Base-by-base conservation (phyloP, 2,329 filamentous ascomycete genomes). In the Aspergillus sp. region DNA sequence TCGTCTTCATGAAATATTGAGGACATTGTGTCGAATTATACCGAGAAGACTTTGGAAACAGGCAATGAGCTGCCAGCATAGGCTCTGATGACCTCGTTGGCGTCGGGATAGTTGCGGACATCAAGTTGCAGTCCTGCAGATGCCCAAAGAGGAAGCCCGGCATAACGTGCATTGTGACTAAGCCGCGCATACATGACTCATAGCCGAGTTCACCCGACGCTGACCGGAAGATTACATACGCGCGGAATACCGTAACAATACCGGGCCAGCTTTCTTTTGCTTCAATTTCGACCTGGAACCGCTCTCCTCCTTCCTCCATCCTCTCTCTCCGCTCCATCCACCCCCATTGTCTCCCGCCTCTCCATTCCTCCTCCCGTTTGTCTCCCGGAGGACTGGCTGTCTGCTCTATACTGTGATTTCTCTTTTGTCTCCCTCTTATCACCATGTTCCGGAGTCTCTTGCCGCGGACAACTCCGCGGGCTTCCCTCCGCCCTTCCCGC, bases 401-500 rank as follows among this genome's bases (percentile, higher is more conserved):
- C 49, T 49, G 48, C 43, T 53, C 29, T 32, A 25, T 31, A 32
- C 32, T 44, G 41, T 43, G 44, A 48, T 36, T 45, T 40, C 33
- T 37, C 36, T 30, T 36, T 35, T 43, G 36, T 51, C 42, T 42
- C 36, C 41, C 39, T 41, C 39, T 41, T 50, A 22, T 45, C 49
- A 60, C 45, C 51, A 73, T 73, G 69, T 69, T 72, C 58, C 67
- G 68, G 45, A 60, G 62, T 44, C 55, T 71, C 35, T 52, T 70
- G 47, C 68, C 69, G 49, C 67, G 68, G 52, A 57, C 64, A 44
- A 46, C 64, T 33, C 63, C 65, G 47, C 64, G 67, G 60, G 50
- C 59, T 47, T 47, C 51, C 45, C 48, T 60, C 47, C 56, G 59
- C 51, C 49, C 54, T 40, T 48, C 50, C 47, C 51, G 50, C 42